phyloP scores from a whole-genome alignment of 2,329 filamentous ascomycete genomes.

The Penicillium vulpinum region DNA sequence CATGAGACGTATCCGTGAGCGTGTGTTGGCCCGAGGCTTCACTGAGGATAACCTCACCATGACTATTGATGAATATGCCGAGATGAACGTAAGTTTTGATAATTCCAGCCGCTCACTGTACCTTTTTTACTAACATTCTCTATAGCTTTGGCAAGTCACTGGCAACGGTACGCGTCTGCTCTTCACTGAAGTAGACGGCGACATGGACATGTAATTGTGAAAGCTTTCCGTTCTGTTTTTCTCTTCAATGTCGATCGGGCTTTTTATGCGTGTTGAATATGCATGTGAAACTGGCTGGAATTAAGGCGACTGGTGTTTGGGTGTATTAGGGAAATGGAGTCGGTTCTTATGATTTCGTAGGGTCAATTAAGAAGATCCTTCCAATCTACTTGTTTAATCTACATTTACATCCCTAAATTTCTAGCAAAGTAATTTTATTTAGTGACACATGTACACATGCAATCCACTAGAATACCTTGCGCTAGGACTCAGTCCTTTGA shows the following conservation, averaged over 20 bases:
- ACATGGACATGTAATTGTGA: slow-evolving; percentile 48
- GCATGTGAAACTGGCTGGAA: slow-evolving; percentile 24
- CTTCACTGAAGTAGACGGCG: slow-evolving; percentile 65
- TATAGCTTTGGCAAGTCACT: slow-evolving; percentile 75
- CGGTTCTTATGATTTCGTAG: slow-evolving; percentile 16
- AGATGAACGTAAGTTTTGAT: slow-evolving; percentile 74
- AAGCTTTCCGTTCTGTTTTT: background rate
- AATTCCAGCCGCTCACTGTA: background rate
- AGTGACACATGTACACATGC: background rate
- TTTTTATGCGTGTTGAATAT: slow-evolving; percentile 19
- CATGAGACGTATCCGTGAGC: slow-evolving; percentile 82
- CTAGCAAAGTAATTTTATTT: background rate
- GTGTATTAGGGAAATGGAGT: slow-evolving; percentile 20
- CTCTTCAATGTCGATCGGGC: slow-evolving; percentile 7
- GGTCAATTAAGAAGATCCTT: slow-evolving; percentile 21
- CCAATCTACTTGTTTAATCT: slow-evolving; percentile 8
- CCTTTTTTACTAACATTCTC: slow-evolving; percentile 36
- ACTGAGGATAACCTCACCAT: slow-evolving; percentile 88
- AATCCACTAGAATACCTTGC: background rate
- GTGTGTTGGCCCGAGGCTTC: slow-evolving; percentile 94
- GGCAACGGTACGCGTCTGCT: slow-evolving; percentile 69
- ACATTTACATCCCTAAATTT: background rate
- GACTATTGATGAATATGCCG: slow-evolving; percentile 85
- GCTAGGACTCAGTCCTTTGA: background rate
- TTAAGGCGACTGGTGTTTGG: slow-evolving; percentile 26